phyloP scores from a whole-genome alignment of 2,329 filamentous ascomycete genomes.

The Phialocephala sp. region DNA sequence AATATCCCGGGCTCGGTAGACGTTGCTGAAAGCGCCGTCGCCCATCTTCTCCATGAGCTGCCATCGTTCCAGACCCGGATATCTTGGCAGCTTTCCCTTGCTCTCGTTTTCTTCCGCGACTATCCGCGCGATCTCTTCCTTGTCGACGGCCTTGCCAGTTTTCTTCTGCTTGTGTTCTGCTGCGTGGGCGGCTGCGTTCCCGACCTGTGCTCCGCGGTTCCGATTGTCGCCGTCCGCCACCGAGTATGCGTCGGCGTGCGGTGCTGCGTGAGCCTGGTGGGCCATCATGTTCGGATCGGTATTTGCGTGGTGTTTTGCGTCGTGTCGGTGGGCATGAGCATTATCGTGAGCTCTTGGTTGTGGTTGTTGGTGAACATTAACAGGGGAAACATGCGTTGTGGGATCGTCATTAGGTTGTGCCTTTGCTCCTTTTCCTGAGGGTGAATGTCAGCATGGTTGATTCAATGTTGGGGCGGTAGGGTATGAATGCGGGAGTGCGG shows the following conservation, averaged over 20 bases:
- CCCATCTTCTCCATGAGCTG: slow-evolving; percentile 95
- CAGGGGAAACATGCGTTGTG: slow-evolving; percentile 47
- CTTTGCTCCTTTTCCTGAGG: slow-evolving; percentile 83
- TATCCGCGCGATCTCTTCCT: slow-evolving; percentile 80
- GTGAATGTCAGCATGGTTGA: slow-evolving; percentile 42
- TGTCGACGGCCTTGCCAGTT: slow-evolving; percentile 54
- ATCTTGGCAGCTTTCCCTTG: slow-evolving; percentile 83
- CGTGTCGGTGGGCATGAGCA: slow-evolving; percentile 35
- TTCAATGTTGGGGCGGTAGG: slow-evolving; percentile 15
- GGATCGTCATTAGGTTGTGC: slow-evolving; percentile 64
- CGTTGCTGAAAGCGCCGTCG: slow-evolving; percentile 98
- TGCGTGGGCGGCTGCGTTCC: slow-evolving; percentile 67
- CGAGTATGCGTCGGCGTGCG: slow-evolving; percentile 63
- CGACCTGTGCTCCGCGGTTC: slow-evolving; percentile 72
- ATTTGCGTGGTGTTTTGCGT: slow-evolving; percentile 57
- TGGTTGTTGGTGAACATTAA: slow-evolving; percentile 66
- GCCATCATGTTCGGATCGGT: slow-evolving; percentile 66
- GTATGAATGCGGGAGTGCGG: slow-evolving; percentile 17
- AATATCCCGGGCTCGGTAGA: slow-evolving; percentile 84
- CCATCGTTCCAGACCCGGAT: slow-evolving; percentile 86
- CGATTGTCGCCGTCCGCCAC: slow-evolving; percentile 63
- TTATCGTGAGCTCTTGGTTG: slow-evolving; percentile 53
- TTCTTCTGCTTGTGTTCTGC: slow-evolving; percentile 62
- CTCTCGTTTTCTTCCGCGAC: slow-evolving; percentile 90
- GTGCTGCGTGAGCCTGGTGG: slow-evolving; percentile 58